Evolutionary conservation across 108 stramenopile species (phyloP), one percentile per base, ranked within the genome.

Genomic region (Skeletonema menzelii): DNA sequence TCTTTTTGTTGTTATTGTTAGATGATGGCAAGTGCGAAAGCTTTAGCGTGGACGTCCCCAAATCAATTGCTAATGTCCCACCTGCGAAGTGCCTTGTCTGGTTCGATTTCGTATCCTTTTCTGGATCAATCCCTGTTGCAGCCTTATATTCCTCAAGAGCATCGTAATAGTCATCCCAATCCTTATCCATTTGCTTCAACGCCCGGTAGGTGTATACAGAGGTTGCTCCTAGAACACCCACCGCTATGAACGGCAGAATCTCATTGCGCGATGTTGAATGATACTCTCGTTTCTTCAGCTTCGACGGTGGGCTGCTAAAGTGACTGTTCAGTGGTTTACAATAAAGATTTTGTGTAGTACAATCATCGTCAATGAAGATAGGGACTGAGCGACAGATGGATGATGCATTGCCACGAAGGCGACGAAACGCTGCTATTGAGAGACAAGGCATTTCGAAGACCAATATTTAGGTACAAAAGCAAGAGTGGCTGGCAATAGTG

Each of bases 141-240:
- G 30, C 0, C 67, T 91, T 82, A 70, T 88, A 91, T 53, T 89
- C 82, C 44, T 85, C 73, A 57, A 94, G 27, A 47, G 73, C 59
- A 82, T 80, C 86, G 31, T 89, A 74, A 80, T 94, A 94, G 11
- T 94, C 90, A 47, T 90, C 88, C 90, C 90, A 88, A 34, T 94
- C 92, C 22, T 66, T 63, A 55, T 94, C 90, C 88, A 94, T 91
- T 44, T 90, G 88, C 27, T 84, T 66, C 27, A 89, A 55, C 0
- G 92, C 86, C 30, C 84, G 83, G 76, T 83, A 90, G 30, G 86
- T 76, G 59, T 89, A 94, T 0, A 88, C 72, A 22, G 75, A 63
- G 17, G 53, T 42, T n/a, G 44, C 19, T 3, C 72, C 79, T 4
- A 74, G 11, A 1, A 72, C 2, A 10, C 81, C 88, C 2, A 61